These are phyloP conservation scores for Tephrocybe sp. DNA, from an alignment of 768 basidiomycete species.

Conservation along the genomic window DNA sequence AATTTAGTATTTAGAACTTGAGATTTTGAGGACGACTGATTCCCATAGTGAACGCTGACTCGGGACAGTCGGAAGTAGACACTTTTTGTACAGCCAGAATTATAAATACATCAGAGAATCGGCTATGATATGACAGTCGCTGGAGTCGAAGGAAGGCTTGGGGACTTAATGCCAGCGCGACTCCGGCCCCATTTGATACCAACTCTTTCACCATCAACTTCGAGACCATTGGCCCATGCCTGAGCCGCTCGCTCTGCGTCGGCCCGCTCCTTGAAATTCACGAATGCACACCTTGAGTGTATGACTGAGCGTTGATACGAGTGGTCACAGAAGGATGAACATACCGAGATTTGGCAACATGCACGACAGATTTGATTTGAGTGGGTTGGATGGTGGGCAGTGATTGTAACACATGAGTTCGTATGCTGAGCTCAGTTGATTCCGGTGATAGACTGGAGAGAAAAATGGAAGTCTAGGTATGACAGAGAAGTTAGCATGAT, in stretches of 20 bases:
- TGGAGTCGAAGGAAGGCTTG: constrained; percentile 20
- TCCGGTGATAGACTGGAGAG: constrained; percentile 69
- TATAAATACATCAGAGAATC: constrained; percentile 2
- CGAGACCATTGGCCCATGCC: constrained; percentile 88
- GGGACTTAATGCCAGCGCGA: constrained; percentile 38
- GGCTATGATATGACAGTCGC: constrained; percentile 17
- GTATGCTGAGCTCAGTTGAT: constrained; percentile 71
- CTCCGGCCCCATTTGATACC: constrained; percentile 89
- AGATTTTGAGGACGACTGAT: too few species aligned
- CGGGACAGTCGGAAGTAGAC: not conserved
- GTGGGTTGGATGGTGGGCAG: constrained; percentile 61
- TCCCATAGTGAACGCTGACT: too few species aligned
- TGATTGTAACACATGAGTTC: constrained; percentile 66
- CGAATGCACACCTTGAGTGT: constrained; percentile 80
- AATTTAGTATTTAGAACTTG: too few species aligned
- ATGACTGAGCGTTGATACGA: constrained; percentile 1
- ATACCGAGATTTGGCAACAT: constrained; percentile 77
- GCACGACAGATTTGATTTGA: constrained; percentile 79
- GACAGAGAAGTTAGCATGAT: not conserved
- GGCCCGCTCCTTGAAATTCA: constrained; percentile 83
- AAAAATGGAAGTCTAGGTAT: constrained; percentile 76
- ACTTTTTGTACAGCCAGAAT: constrained; percentile 2
- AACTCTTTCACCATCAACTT: constrained; percentile 73
- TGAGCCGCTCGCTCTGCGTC: constrained; percentile 88
- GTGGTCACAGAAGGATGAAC: constrained; percentile 15